Evolutionary conservation across 1,284 basidiomycete genomes (phyloP), one percentile per base, ranked within the genome.

Genomic region (Boletus subluridellus): DNA sequence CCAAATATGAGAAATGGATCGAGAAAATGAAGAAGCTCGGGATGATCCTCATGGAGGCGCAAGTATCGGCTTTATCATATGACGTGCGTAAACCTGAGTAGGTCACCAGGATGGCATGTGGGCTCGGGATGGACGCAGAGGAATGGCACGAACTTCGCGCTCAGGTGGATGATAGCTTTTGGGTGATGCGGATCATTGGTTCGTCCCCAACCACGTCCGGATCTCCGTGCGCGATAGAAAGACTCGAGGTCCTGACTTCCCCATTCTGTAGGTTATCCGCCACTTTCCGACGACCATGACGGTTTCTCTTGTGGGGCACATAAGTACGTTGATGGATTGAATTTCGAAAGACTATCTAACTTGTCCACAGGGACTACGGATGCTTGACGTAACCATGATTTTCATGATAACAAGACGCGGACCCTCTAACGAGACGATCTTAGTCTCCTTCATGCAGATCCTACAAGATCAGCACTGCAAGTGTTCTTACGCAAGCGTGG

Each of bases 271-370:
- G 90, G 91, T 15, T 95, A 95, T 67, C 93, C 92, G 2, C 89
- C 90, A 1, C 78, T 95, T n/a, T 89, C 90, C 0, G 76, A 81
- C 37, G 82, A 85, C 54, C 79, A 87, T 55, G 86, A 92, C 46
- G 91, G 93, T 5, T 83, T 88, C 66, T 92, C 89, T 17, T 94
- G 92, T 66, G 92, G 92, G 28, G 89, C 89, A 54, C 91, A 94
- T 74, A 91, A 86, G 85, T 90, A 68, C 67, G 77, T 62, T 8
- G 44, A 49, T 26, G 7, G 30, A 34, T 38, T 45, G 26, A 37
- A 42, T 49, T 54, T 42, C 52, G 26, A 56, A 57, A 44, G 42
- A 28, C 24, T 17, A 51, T 52, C 57, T 67, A 41, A 55, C 54
- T 41, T 14, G 45, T 35, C 45, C 57, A 24, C 68, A 90, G 86